Conservation (phyloP, 2,329 filamentous ascomycete species). For the Penicillium glabrum region DNA sequence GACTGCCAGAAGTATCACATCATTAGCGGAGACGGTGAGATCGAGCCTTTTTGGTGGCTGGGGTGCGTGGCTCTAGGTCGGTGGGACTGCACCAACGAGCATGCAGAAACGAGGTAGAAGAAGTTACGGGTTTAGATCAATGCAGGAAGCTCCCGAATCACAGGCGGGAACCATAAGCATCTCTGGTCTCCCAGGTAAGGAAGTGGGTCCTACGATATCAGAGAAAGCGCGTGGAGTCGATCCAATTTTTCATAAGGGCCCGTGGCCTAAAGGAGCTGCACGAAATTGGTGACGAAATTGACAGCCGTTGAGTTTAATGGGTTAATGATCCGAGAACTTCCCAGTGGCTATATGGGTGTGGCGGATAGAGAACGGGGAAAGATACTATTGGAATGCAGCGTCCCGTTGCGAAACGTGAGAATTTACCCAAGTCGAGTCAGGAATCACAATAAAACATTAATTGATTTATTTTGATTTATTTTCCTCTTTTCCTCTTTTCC, state of each 20-base stretch:
- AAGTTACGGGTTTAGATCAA: slow-evolving; percentile 20
- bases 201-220: slow-evolving; percentile 10
- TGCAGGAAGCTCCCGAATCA: slow-evolving; percentile 27
- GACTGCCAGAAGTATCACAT: slow-evolving; percentile 19
- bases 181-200: slow-evolving; percentile 4
- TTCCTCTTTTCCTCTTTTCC: background rate
- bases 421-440: background rate
- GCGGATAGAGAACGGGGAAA: background rate
- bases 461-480: background rate
- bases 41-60: slow-evolving; percentile 29
- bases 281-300: background rate
- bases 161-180: slow-evolving; percentile 16
- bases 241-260: background rate
- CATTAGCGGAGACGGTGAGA: slow-evolving; percentile 32
- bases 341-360: background rate
- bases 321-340: background rate
- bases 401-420: slow-evolving; percentile 4
- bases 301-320: background rate
- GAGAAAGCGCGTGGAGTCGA: background rate
- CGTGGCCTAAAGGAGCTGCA: background rate
- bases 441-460: background rate
- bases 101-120: slow-evolving; percentile 21
- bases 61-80: slow-evolving; percentile 19
- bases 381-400: slow-evolving; percentile 4
- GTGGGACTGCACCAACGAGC: slow-evolving; percentile 30